phyloP scores from a whole-genome alignment of 345 rosid genomes.

The Crucihimalaya himalaica region DNA sequence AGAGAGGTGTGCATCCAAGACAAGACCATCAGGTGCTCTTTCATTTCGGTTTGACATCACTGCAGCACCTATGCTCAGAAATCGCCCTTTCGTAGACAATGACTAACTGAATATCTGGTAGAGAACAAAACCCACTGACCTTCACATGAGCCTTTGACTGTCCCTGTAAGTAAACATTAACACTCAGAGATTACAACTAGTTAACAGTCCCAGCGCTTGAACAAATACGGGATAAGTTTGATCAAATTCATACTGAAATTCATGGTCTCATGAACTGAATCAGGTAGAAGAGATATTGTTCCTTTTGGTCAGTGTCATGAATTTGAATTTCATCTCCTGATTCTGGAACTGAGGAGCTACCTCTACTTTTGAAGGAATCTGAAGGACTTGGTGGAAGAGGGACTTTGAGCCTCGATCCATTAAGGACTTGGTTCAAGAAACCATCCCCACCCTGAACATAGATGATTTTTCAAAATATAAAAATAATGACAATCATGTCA shows the following conservation, averaged over 20 bases:
- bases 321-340: conserved; percentile 39
- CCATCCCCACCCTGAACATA: conserved; percentile 89
- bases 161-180: conserved; percentile 46
- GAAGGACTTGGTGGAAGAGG: conserved; percentile 81
- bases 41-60: conserved; percentile 86
- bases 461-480: background rate
- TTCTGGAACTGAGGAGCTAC: conserved; percentile 40
- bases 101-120: conserved; percentile 2
- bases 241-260: conserved; percentile 44
- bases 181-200: conserved; percentile 31
- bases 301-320: conserved; percentile 46
- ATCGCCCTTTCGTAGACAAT: conserved; percentile 55
- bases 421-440: conserved; percentile 88
- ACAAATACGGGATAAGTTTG: conserved; percentile 24
- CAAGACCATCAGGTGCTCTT: conserved; percentile 94
- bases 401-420: conserved; percentile 79
- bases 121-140: conserved; percentile 45
- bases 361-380: conserved; percentile 49
- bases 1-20: conserved; percentile 92
- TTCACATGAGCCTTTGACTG: conserved; percentile 41
- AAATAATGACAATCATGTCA: background rate
- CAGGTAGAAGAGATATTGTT: conserved; percentile 56
- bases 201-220: conserved; percentile 12
- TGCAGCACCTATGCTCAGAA: conserved; percentile 89
- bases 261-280: conserved; percentile 41